Evolutionary conservation across 2,329 filamentous ascomycete species (phyloP).

Genomic region (Botrytis squamosa): DNA sequence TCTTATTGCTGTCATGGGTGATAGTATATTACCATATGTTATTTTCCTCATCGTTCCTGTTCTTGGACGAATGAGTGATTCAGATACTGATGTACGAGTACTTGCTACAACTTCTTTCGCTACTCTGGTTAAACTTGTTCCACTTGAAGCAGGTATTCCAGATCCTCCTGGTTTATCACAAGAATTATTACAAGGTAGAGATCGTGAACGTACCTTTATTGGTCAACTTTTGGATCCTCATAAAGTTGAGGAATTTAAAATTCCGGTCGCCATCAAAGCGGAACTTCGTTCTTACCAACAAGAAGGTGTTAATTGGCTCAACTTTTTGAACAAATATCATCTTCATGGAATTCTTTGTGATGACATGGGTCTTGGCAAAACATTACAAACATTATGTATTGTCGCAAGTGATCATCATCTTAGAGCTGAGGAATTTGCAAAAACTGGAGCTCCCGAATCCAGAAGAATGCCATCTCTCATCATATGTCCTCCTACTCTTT

Average conservation of each 20-base stretch:
- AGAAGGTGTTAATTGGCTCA: slow-evolving; percentile 97
- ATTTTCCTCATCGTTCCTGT: slow-evolving; percentile 99
- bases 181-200: slow-evolving; percentile 82
- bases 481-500: slow-evolving; percentile 92
- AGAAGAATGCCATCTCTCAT: slow-evolving; percentile 86
- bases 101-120: slow-evolving; percentile 97
- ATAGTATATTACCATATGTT: slow-evolving; percentile 91
- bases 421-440: slow-evolving; percentile 84
- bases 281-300: slow-evolving; percentile 96
- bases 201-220: slow-evolving; percentile 94
- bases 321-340: slow-evolving; percentile 97
- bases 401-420: slow-evolving; percentile 96
- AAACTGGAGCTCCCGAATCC: slow-evolving; percentile 74
- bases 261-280: slow-evolving; percentile 95
- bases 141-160: slow-evolving; percentile 93
- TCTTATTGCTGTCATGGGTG: slow-evolving; percentile 96
- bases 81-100: slow-evolving; percentile 90
- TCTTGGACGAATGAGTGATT: slow-evolving; percentile 96
- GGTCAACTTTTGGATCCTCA: slow-evolving; percentile 93
- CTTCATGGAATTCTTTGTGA: slow-evolving; percentile 97
- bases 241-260: slow-evolving; percentile 91
- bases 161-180: slow-evolving; percentile 91
- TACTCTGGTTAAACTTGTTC: slow-evolving; percentile 93
- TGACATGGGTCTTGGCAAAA: slow-evolving; percentile 98
- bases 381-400: slow-evolving; percentile 94